These are phyloP conservation scores for Diaporthe citri DNA, from an alignment of 2,329 filamentous ascomycete species.

Conservation along the genomic window DNA sequence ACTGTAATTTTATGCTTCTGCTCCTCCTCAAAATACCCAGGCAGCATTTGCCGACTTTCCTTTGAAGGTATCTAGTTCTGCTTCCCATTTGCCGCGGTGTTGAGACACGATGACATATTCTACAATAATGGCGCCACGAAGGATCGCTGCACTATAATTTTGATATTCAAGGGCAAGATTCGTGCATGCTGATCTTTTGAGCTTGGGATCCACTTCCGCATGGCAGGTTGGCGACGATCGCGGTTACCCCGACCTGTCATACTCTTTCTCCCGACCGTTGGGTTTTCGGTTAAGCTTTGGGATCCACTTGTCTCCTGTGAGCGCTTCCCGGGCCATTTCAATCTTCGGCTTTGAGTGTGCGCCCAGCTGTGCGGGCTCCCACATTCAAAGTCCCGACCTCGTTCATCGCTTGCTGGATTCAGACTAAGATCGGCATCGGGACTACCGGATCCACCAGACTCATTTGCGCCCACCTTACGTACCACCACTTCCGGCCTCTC, in stretches of 20 bases:
- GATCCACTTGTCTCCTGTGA: background rate
- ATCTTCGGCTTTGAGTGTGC: background rate
- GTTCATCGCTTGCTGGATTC: constrained; percentile 6
- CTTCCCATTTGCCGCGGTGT: background rate
- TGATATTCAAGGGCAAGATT: constrained; percentile 20
- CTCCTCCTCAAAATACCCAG: background rate
- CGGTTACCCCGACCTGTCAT: constrained; percentile 26
- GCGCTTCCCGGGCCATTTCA: constrained; percentile 4
- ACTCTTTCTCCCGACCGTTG: constrained; percentile 12
- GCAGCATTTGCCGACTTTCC: background rate
- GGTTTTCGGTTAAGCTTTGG: constrained; percentile 22
- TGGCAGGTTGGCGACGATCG: constrained; percentile 3
- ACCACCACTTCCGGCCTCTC: background rate
- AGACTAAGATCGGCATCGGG: constrained; percentile 24
- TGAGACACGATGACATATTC: constrained; percentile 11
- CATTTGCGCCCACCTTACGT: constrained; percentile 11
- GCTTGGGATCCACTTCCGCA: constrained; percentile 9
- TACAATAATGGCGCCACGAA: constrained; percentile 10
- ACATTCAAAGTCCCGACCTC: constrained; percentile 11
- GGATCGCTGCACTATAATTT: constrained; percentile 25
- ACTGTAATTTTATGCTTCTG: background rate
- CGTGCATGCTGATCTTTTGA: constrained; percentile 11
- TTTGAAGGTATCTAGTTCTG: background rate
- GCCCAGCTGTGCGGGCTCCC: background rate
- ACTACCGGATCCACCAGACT: constrained; percentile 19